These are phyloP conservation scores for Aspergillus homomorphus DNA, from an alignment of 495 filamentous ascomycete genomes.

Conservation along the genomic window DNA sequence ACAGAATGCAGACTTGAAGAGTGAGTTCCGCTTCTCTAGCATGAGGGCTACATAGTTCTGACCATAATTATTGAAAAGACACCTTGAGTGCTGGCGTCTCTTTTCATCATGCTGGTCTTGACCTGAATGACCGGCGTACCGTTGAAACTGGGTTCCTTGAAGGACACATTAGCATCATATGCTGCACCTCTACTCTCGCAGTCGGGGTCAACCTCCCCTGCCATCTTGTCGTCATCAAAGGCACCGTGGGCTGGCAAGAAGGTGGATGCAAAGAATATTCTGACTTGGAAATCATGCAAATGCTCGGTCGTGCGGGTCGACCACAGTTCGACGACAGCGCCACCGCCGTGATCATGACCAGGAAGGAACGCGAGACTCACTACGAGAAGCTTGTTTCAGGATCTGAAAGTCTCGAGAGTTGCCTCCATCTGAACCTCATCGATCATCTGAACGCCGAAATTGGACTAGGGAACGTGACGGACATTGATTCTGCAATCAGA, in stretches of 20 bases:
- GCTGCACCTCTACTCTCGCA: slow-evolving; percentile 91
- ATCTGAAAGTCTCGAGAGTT: slow-evolving; percentile 80
- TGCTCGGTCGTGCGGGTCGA: slow-evolving; percentile 90
- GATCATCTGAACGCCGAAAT: slow-evolving; percentile 96
- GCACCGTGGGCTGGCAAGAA: slow-evolving; percentile 71
- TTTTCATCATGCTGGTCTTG: slow-evolving; percentile 91
- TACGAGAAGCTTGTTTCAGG: slow-evolving; percentile 87
- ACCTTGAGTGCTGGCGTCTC: slow-evolving; percentile 71
- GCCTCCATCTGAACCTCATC: slow-evolving; percentile 80
- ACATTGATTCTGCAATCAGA: slow-evolving; percentile 65
- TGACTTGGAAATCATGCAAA: slow-evolving; percentile 96
- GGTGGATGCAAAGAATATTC: slow-evolving; percentile 71
- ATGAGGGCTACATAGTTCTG: not conserved
- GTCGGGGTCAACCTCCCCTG: slow-evolving; percentile 94
- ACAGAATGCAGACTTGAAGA: slow-evolving; percentile 59
- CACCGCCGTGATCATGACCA: slow-evolving; percentile 83
- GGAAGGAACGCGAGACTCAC: slow-evolving; percentile 58
- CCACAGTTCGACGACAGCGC: slow-evolving; percentile 90
- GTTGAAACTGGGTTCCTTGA: slow-evolving; percentile 73
- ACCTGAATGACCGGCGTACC: slow-evolving; percentile 61
- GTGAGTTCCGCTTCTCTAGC: slow-evolving; percentile 25
- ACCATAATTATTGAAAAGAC: slow-evolving; percentile 32
- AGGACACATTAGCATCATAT: slow-evolving; percentile 81
- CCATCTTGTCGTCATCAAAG: slow-evolving; percentile 90
- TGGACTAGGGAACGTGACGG: slow-evolving; percentile 73